phyloP scores from a whole-genome alignment of 129 eudicot species.

The Daucus carota region DH1_v3.0 NC_030381.2:53676001-53676500 shows the following conservation, averaged over 20 bases:
- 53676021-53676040: not conserved
- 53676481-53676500: conserved; percentile 55
- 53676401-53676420: no score
- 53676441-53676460: conserved; percentile 41
- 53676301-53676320: conserved; percentile 68
- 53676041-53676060: conserved; percentile 16
- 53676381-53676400: no score
- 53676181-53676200: no score
- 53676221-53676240: no score
- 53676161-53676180: conserved; percentile 37
- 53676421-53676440: no score
- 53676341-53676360: no score
- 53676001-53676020: not conserved
- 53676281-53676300: conserved; percentile 43
- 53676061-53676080: conserved; percentile 18
- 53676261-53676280: no score
- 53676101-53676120: conserved; percentile 71
- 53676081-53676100: conserved; percentile 42
- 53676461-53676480: conserved; percentile 62
- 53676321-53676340: no score
- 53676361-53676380: not conserved
- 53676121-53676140: conserved; percentile 44
- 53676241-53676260: no score
- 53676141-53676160: conserved; percentile 57
- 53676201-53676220: no score